Percentiles rank a stretch among this genome's conserved stretches.
Conservation (phyloP, 176 grass and related monocot genomes). For the Typha latifolia region DNA sequence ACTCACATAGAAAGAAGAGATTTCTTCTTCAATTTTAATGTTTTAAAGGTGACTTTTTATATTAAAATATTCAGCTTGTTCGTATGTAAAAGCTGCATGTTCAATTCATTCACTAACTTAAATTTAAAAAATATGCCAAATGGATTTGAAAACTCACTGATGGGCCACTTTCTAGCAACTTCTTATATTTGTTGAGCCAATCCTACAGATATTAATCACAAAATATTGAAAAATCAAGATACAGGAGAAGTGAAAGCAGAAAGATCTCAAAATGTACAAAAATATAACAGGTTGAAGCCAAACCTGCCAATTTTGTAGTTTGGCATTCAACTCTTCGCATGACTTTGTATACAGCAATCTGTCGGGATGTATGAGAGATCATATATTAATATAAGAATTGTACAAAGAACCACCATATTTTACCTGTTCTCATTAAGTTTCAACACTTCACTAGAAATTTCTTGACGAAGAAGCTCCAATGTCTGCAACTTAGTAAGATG, state of each 20-base stretch:
- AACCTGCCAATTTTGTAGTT: constrained; percentile 63
- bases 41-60: background rate
- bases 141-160: constrained; percentile 30
- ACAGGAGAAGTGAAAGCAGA: constrained; percentile 9
- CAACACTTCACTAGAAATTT: constrained; percentile 32
- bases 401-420: background rate
- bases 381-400: background rate
- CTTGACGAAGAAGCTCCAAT: constrained; percentile 75
- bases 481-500: constrained; percentile 41
- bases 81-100: background rate
- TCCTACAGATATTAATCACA: constrained; percentile 25
- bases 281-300: background rate
- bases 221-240: constrained; percentile 1
- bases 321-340: constrained; percentile 31
- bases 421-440: constrained; percentile 60
- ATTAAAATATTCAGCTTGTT: background rate
- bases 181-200: constrained; percentile 32
- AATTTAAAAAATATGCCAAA: no score
- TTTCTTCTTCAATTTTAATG: no score
- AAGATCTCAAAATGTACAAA: background rate
- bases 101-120: no score
- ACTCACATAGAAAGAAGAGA: no score
- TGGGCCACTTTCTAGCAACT: constrained; percentile 14
- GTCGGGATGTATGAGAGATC: constrained; percentile 6
- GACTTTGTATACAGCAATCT: constrained; percentile 57